phyloP scores from a whole-genome alignment of 352 stramenopile species.

The Globisporangium orthogonon region DNA sequence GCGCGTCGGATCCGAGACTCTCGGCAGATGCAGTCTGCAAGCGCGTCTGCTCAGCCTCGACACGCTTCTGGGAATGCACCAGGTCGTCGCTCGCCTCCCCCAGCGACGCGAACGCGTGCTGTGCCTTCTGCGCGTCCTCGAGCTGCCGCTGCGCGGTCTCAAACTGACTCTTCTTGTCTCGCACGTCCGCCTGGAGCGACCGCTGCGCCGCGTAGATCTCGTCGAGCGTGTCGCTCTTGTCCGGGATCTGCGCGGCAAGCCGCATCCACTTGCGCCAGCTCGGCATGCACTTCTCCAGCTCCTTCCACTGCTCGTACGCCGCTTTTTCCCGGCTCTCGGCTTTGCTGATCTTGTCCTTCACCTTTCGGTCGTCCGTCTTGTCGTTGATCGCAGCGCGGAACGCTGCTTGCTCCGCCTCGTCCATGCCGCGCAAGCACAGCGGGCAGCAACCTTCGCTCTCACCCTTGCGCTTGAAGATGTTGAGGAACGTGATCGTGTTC shows the following conservation, averaged over 20 bases:
- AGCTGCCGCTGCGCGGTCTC: constrained; percentile 20
- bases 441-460: constrained; percentile 77
- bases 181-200: constrained; percentile 42
- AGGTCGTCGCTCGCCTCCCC: constrained; percentile 30
- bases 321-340: constrained; percentile 42
- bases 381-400: constrained; percentile 62
- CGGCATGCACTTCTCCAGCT: constrained; percentile 50
- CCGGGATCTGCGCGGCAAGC: constrained; percentile 38
- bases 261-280: constrained; percentile 59
- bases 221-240: constrained; percentile 42
- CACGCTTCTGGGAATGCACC: constrained; percentile 11
- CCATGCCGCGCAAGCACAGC: constrained; percentile 62
- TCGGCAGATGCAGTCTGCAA: constrained; percentile 22
- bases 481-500: constrained; percentile 80
- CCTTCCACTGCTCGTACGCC: constrained; percentile 48
- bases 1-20: constrained; percentile 24
- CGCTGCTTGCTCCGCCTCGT: constrained; percentile 38
- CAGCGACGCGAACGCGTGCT: constrained; percentile 29
- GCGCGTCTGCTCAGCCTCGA: constrained; percentile 32
- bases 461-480: constrained; percentile 82
- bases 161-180: constrained; percentile 25
- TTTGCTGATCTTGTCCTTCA: constrained; percentile 73
- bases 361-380: constrained; percentile 71
- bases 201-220: constrained; percentile 36
- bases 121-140: constrained; percentile 25